Evolutionary conservation across 2,329 filamentous ascomycete species (phyloP).

Genomic region (Exophiala aquamarina): DNA sequence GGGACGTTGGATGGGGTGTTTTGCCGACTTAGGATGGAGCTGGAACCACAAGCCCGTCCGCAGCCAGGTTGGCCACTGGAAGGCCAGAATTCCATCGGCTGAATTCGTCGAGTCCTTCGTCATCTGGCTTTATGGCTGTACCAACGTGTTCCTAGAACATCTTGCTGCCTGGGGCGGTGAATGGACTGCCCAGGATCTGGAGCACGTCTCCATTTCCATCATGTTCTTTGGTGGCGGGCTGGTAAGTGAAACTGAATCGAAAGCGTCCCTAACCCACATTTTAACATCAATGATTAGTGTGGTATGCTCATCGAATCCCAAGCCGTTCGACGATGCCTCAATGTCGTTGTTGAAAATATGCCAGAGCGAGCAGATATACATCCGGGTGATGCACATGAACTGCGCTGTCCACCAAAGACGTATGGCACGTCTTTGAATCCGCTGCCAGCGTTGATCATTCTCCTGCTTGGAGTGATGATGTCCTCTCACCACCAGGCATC

Average conservation of each 20-base stretch:
- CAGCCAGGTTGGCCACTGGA: slow-evolving; percentile 61
- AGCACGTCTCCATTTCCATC: slow-evolving; percentile 89
- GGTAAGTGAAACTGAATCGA: slow-evolving; percentile 46
- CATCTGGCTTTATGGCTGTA: slow-evolving; percentile 85
- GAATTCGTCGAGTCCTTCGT: slow-evolving; percentile 89
- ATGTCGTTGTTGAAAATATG: slow-evolving; percentile 47
- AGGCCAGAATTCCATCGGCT: slow-evolving; percentile 63
- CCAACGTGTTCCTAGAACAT: slow-evolving; percentile 91
- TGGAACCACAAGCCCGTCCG: slow-evolving; percentile 79
- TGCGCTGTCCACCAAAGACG: slow-evolving; percentile 60
- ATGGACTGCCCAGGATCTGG: slow-evolving; percentile 79
- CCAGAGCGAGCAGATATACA: slow-evolving; percentile 35
- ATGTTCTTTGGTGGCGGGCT: slow-evolving; percentile 92
- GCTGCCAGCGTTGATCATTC: slow-evolving; percentile 80
- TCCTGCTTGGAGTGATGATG: slow-evolving; percentile 93
- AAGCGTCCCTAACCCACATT: neutral
- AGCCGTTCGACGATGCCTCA: slow-evolving; percentile 60
- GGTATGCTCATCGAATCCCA: slow-evolving; percentile 84
- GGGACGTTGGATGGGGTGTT: slow-evolving; percentile 86
- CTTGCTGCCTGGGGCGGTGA: slow-evolving; percentile 67
- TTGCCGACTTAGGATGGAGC: slow-evolving; percentile 88
- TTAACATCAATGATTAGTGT: slow-evolving; percentile 46
- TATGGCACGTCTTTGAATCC: slow-evolving; percentile 83
- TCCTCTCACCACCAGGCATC: slow-evolving; percentile 81
- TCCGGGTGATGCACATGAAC: slow-evolving; percentile 37